These are phyloP conservation scores for Oldenlandia corymbosa DNA, from an alignment of 257 asterid species.

Conservation along the genomic window DNA sequence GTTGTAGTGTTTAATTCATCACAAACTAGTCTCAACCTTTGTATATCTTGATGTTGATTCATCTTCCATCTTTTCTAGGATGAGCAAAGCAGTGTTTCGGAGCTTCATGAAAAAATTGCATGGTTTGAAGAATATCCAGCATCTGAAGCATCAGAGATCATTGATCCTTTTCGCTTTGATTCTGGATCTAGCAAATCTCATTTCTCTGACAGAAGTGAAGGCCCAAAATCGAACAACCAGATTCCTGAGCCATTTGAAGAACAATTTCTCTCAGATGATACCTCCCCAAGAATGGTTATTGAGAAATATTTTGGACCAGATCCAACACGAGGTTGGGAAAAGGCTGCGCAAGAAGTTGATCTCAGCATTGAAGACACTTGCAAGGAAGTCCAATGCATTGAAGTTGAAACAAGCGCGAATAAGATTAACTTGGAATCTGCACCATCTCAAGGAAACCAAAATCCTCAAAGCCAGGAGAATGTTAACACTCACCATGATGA, in stretches of 20 bases:
- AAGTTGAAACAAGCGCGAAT: constrained; percentile 26
- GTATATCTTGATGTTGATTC: constrained; percentile 1
- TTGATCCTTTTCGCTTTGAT: constrained; percentile 46
- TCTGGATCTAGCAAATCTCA: constrained; percentile 38
- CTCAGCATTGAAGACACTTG: constrained; percentile 36
- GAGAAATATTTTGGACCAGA: constrained; percentile 96
- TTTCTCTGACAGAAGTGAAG: constrained; percentile 36
- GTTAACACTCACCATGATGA: background rate
- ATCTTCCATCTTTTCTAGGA: constrained; percentile 29
- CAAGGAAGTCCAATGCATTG: constrained; percentile 67
- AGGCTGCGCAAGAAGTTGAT: constrained; percentile 39
- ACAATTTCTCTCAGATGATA: constrained; percentile 59
- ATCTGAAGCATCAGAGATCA: constrained; percentile 65
- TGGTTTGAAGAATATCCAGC: constrained; percentile 57
- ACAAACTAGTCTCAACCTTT: constrained; percentile 6
- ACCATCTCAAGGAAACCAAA: constrained; percentile 27
- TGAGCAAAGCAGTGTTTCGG: constrained; percentile 29
- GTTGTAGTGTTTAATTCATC: constrained; percentile 3
- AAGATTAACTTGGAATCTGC: constrained; percentile 7
- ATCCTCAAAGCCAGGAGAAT: constrained; percentile 17
- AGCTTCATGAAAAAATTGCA: constrained; percentile 33
- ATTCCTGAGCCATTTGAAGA: constrained; percentile 54
- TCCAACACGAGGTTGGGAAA: constrained; percentile 87
- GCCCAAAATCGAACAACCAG: constrained; percentile 23
- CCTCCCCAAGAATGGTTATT: constrained; percentile 63